A percentile compares a stretch with the other conserved stretches of the same genome.
Conservation (phyloP, 495 filamentous ascomycete genomes). For the Bryoglossum gracile region DNA sequence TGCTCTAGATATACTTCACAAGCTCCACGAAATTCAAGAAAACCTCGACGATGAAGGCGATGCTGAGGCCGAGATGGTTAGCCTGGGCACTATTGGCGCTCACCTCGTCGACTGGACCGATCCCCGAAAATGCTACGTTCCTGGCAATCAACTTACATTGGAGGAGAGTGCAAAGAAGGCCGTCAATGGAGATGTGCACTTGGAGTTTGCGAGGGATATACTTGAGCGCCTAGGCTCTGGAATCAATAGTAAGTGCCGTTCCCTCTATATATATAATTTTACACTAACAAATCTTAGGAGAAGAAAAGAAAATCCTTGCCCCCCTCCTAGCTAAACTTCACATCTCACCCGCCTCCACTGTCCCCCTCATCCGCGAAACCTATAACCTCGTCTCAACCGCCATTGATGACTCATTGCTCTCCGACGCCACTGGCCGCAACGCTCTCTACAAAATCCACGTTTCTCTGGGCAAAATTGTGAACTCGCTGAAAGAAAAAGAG, state of each 20-base stretch:
- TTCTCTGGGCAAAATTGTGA: slow-evolving; percentile 52
- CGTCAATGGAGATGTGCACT: slow-evolving; percentile 59
- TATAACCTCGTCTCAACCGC: slow-evolving; percentile 55
- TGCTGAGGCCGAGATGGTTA: slow-evolving; percentile 74
- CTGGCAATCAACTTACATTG: slow-evolving; percentile 48
- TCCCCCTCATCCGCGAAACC: slow-evolving; percentile 39
- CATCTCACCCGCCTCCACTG: slow-evolving; percentile 53
- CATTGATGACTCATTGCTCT: slow-evolving; percentile 61
- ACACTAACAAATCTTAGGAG: slow-evolving; percentile 47
- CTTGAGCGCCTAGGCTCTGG: slow-evolving; percentile 48
- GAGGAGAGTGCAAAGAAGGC: slow-evolving; percentile 53
- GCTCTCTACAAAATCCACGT: slow-evolving; percentile 74
- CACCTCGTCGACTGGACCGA: slow-evolving; percentile 96
- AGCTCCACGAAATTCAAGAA: slow-evolving; percentile 57
- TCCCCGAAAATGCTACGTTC: slow-evolving; percentile 73
- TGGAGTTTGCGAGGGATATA: slow-evolving; percentile 56
- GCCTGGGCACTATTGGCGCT: slow-evolving; percentile 62
- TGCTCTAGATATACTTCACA: slow-evolving; percentile 60
- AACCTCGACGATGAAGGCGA: slow-evolving; percentile 66
- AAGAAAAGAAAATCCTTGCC: slow-evolving; percentile 79
- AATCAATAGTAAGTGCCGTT: slow-evolving; percentile 53
- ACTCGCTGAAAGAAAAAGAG: slow-evolving; percentile 37
- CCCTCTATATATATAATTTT: slow-evolving; percentile 31
- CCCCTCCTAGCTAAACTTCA: slow-evolving; percentile 76
- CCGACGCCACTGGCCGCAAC: slow-evolving; percentile 65